A percentile compares a stretch with the other conserved stretches of the same genome.
phyloP scores from a whole-genome alignment of 345 rosid species.

The Clausena lansium region DNA sequence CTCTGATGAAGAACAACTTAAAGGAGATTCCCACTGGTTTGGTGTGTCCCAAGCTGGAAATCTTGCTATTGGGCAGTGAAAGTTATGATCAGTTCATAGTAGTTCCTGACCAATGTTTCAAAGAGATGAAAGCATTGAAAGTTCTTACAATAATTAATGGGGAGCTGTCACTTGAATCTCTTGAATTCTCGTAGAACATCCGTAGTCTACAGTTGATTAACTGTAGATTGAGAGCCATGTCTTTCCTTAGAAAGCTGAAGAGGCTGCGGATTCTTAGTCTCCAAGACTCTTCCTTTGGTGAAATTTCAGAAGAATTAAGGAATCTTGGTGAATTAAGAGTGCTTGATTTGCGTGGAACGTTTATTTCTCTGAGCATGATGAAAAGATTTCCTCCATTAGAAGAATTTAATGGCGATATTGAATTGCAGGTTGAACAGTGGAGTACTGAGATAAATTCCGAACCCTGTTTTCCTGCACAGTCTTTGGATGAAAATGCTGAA shows the following conservation, averaged over 20 bases:
- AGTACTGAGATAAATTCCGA: background rate
- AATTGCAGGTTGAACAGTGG: background rate
- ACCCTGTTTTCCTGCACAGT: too few species aligned
- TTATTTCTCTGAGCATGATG: background rate
- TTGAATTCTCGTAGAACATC: background rate
- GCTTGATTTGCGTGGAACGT: background rate
- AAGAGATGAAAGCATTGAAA: too few species aligned
- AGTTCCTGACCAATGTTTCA: background rate
- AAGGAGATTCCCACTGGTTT: background rate
- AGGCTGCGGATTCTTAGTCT: constrained; percentile 7
- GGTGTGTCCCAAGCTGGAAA: constrained; percentile 13
- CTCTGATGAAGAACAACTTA: background rate
- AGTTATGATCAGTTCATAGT: background rate
- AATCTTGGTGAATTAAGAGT: constrained; percentile 3
- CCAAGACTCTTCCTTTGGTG: background rate
- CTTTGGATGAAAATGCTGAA: background rate
- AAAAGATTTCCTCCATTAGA: background rate
- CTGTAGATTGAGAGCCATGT: background rate
- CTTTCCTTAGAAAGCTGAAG: background rate
- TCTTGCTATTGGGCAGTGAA: background rate
- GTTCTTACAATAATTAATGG: too few species aligned
- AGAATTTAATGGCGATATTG: background rate
- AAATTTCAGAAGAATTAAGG: background rate
- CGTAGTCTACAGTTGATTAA: background rate
- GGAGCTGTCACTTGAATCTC: background rate